A percentile compares a stretch with the other conserved stretches of the same genome.
Evolutionary conservation across 352 stramenopile genomes (phyloP).

Genomic region (Hyaloperonospora arabidopsidis): DNA sequence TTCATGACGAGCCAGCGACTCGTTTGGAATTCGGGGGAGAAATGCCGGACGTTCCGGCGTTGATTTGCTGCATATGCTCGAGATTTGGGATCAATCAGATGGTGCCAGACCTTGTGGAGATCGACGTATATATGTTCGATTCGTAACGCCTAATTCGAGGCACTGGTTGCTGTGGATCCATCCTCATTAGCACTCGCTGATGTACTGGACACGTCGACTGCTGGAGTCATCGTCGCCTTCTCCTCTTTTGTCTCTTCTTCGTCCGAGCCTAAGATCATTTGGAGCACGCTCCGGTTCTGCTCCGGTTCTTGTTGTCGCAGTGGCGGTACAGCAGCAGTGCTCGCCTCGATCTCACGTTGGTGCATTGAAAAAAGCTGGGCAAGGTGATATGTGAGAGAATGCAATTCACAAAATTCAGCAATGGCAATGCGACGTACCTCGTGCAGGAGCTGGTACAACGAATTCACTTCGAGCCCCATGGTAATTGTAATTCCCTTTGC

Average conservation of each 20-base stretch:
- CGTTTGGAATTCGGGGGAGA: too few species aligned
- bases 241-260: constrained; percentile 60
- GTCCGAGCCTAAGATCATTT: constrained; percentile 45
- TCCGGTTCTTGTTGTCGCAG: constrained; percentile 33
- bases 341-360: constrained; percentile 26
- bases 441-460: constrained; percentile 59
- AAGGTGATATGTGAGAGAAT: not conserved
- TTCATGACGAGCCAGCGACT: constrained; percentile 3
- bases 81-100: too few species aligned
- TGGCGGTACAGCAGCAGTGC: constrained; percentile 12
- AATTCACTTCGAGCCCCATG: constrained; percentile 67
- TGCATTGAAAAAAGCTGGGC: constrained; percentile 50
- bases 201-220: constrained; percentile 2
- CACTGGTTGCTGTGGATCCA: constrained; percentile 1
- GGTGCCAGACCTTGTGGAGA: too few species aligned
- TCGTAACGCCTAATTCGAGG: constrained; percentile 2
- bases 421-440: constrained; percentile 31
- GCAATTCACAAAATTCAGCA: not conserved
- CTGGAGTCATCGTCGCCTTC: not conserved
- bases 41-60: too few species aligned
- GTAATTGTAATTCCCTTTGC: constrained; percentile 57
- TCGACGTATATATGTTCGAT: not conserved
- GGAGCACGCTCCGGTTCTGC: constrained; percentile 36
- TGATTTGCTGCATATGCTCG: too few species aligned
- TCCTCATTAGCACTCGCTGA: constrained; percentile 5